phyloP scores from a whole-genome alignment of 352 stramenopile genomes.

The Globisporangium barbulae region DNA sequence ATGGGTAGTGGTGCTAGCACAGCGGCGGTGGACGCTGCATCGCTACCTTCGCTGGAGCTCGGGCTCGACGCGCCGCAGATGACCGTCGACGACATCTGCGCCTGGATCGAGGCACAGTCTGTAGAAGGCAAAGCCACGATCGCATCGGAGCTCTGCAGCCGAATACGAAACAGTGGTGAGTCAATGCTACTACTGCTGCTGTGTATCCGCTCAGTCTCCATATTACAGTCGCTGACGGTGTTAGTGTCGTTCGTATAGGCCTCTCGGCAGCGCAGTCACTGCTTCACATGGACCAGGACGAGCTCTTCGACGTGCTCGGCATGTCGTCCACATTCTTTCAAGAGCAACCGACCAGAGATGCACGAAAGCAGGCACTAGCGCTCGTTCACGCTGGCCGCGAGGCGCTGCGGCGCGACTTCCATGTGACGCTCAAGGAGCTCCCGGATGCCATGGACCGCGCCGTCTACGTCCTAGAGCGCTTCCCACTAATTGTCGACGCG shows the following conservation, averaged over 20 bases:
- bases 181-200: neutral
- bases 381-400: slow-evolving; percentile 25
- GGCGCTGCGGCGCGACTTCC: slow-evolving; percentile 25
- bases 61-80: slow-evolving; percentile 15
- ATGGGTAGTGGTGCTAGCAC: slow-evolving; percentile 31
- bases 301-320: slow-evolving; percentile 13
- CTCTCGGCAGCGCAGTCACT: slow-evolving; percentile 23
- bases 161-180: slow-evolving; percentile 19
- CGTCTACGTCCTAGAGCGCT: slow-evolving; percentile 86
- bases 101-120: slow-evolving; percentile 27
- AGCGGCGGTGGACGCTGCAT: neutral
- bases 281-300: slow-evolving; percentile 31
- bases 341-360: neutral
- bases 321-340: slow-evolving; percentile 1
- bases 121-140: neutral
- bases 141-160: slow-evolving; percentile 7
- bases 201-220: neutral
- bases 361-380: slow-evolving; percentile 14
- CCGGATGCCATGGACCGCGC: slow-evolving; percentile 82
- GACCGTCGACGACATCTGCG: slow-evolving; percentile 25
- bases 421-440: slow-evolving; percentile 75
- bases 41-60: slow-evolving; percentile 5
- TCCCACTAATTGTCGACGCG: slow-evolving; percentile 83
- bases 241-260: neutral
- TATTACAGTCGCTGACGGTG: neutral